Base-by-base conservation (phyloP, 2,329 filamentous ascomycete species). In the Zasmidium angulare region DNA sequence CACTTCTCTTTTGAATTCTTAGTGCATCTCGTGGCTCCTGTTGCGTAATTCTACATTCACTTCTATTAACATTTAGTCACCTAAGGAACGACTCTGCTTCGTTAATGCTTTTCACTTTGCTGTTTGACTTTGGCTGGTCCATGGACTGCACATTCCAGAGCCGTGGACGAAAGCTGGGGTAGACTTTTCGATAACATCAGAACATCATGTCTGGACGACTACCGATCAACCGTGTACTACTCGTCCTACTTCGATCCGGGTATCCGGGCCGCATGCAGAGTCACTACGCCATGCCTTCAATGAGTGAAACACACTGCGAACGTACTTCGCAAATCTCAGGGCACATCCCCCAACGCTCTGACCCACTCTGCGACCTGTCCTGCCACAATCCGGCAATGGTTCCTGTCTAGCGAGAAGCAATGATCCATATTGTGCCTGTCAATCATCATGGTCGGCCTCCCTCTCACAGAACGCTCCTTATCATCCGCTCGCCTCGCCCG, bases 361-460 rank as follows among this genome's bases (percentile, higher is more conserved):
- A 58, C 22, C 50, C 50, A 58, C 3, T 29, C 56, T 9, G 50
- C 50, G 10, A 54, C 56, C 26, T 58, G 24, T n/a, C n/a, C 20
- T 19, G 56, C 56, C 20, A 58, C 56, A 6, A 49, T 7, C 14
- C 43, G 23, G 2, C 49, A 52, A 61, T 80, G 74, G 52, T 75
- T 78, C 66, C 71, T 77, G 63, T 71, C 73, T 22, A 86, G 75
- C 68, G 83, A 86, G 72, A 87, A 87, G 0, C 80, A 83, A 77
- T 87, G 85, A 50, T 80, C 81, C 63, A 85, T 75, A 0, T 80
- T 81, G 50, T 81, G 75, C 29, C 76, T 73, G 62, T 84, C 84
- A 62, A 87, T 75, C 56, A 82, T 71, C 81, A 87, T 85, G 19
- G 70, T 74, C 2, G 82, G 81, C 23, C 71, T 72, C 7, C 68